Conservation (phyloP, 345 rosid genomes). For the Theobroma cacao region DNA sequence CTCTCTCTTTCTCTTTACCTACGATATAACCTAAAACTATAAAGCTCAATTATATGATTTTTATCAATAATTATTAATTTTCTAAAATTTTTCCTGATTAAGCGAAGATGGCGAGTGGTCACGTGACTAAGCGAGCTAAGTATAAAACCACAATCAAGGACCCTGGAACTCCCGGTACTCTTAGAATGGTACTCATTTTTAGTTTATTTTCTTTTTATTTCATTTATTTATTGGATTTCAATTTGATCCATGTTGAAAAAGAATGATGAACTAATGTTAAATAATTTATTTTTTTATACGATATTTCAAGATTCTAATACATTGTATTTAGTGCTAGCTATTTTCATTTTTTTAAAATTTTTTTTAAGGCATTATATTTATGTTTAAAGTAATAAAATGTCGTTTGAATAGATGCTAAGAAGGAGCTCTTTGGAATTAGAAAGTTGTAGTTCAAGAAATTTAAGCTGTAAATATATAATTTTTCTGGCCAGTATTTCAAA, state of each 20-base stretch:
- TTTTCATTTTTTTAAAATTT: neutral
- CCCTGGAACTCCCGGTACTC: conserved; percentile 74
- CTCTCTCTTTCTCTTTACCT: neutral
- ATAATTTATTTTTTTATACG: neutral
- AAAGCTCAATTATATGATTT: neutral
- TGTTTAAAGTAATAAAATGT: neutral
- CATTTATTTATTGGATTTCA: neutral
- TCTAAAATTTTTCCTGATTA: neutral
- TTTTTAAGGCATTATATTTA: neutral
- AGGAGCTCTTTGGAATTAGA: neutral
- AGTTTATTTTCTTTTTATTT: neutral
- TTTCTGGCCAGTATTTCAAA: neutral
- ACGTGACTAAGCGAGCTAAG: conserved; percentile 62
- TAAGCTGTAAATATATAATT: neutral
- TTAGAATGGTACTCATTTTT: conserved; percentile 47
- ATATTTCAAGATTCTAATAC: neutral
- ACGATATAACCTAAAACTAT: neutral
- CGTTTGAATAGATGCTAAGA: neutral
- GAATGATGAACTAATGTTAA: neutral
- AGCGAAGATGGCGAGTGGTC: conserved; percentile 46
- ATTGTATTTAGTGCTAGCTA: neutral
- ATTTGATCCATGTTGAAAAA: neutral
- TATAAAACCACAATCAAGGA: conserved; percentile 79
- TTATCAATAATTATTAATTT: neutral
- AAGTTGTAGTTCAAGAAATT: neutral